These are phyloP conservation scores for Xylaria flabelliformis DNA, from an alignment of 495 filamentous ascomycete genomes.

Conservation along the genomic window DNA sequence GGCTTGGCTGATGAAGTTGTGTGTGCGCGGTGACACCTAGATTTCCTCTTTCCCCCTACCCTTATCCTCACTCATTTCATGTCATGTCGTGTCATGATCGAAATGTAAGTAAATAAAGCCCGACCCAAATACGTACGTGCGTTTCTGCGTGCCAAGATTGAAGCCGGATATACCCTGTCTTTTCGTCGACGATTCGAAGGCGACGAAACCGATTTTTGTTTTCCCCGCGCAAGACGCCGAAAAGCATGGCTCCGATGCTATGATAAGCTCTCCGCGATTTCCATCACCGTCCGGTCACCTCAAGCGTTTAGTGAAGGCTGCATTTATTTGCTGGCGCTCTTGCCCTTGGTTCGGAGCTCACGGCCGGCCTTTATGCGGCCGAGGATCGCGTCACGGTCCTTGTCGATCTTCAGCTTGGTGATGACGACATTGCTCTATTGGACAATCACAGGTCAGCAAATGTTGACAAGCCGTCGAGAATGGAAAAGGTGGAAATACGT, in stretches of 20 bases:
- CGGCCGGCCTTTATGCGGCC: slow-evolving; percentile 81
- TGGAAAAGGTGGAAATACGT: neutral
- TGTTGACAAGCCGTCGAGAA: neutral
- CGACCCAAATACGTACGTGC: slow-evolving; percentile 13
- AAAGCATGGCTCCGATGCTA: slow-evolving; percentile 12
- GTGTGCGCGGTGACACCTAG: slow-evolving; percentile 32
- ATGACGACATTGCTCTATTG: slow-evolving; percentile 78
- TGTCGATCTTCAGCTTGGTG: slow-evolving; percentile 97
- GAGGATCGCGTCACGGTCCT: slow-evolving; percentile 95
- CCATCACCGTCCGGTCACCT: slow-evolving; percentile 23
- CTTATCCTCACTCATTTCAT: slow-evolving; percentile 4
- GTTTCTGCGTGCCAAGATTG: slow-evolving; percentile 1
- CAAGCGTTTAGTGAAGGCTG: neutral
- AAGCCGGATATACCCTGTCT: neutral
- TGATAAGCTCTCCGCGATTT: slow-evolving; percentile 14
- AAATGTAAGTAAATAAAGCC: slow-evolving; percentile 11
- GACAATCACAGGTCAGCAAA: neutral
- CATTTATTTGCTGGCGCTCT: slow-evolving; percentile 49
- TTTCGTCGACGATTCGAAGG: neutral
- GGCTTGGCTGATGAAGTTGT: slow-evolving; percentile 29
- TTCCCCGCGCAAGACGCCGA: slow-evolving; percentile 11
- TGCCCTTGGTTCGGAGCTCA: slow-evolving; percentile 66
- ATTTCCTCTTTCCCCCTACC: slow-evolving; percentile 15
- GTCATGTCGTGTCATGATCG: neutral
- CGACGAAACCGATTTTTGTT: slow-evolving; percentile 5